Evolutionary conservation across 345 rosid genomes (phyloP).

Genomic region (Capsella bursapastoris): DNA sequence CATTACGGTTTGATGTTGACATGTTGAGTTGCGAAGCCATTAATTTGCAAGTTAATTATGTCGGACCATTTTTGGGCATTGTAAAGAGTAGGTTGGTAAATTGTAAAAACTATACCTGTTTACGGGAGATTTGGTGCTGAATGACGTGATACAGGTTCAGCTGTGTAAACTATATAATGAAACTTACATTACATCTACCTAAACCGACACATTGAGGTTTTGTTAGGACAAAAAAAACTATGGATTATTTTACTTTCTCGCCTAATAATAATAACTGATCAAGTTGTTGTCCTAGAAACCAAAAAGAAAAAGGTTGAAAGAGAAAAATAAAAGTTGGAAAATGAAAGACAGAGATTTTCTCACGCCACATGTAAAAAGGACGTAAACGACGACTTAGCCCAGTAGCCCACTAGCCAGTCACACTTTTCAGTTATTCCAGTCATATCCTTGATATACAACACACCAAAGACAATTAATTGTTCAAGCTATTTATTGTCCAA

Average conservation of each 20-base stretch:
- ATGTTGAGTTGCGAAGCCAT: slow-evolving; percentile 9
- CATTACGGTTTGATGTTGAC: slow-evolving; percentile 15
- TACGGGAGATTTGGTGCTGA: background rate
- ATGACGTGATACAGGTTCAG: no score
- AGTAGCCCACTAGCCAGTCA: slow-evolving; percentile 13
- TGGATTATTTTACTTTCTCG: no score
- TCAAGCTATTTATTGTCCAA: background rate
- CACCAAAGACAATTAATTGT: slow-evolving; percentile 15
- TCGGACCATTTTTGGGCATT: slow-evolving; percentile 19
- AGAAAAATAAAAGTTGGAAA: background rate
- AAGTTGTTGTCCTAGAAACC: background rate
- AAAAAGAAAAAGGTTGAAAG: background rate
- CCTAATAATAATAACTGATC: no score
- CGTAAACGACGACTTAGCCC: slow-evolving; percentile 56
- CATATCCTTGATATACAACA: slow-evolving; percentile 55
- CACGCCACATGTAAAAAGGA: slow-evolving; percentile 52
- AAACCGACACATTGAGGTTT: background rate
- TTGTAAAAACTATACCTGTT: background rate
- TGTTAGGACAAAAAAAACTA: background rate
- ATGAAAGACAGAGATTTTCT: background rate
- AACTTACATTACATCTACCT: background rate
- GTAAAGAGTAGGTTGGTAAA: background rate
- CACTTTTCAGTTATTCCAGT: slow-evolving; percentile 53
- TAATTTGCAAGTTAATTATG: slow-evolving; percentile 1
- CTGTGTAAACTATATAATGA: background rate